Base-by-base conservation (phyloP, 2,329 filamentous ascomycete species). In the Metarhizium humberi region DNA sequence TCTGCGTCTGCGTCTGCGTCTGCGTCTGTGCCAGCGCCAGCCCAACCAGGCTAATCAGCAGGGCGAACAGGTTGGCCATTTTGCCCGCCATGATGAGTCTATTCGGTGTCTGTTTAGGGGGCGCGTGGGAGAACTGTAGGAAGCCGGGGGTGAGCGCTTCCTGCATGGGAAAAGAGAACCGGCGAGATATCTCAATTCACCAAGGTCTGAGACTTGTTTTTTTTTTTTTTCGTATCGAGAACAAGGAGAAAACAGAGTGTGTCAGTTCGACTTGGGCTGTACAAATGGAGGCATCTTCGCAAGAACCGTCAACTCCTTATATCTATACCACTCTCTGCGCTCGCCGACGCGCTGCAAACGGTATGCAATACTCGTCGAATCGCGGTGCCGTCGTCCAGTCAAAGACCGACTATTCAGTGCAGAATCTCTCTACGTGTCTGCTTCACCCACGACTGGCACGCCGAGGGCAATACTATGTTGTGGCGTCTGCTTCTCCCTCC, bases 11-110 rank as follows among this genome's bases (percentile, higher is more conserved):
- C 14, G 38, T 40, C 38, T 40, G 38, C 14, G 42, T 51, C 53
- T 51, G 51, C 14, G 29, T 46, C 48, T 56, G 55, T 4, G 48
- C 55, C 38, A 42, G n/a, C n/a, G 48, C 55, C n/a, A 51, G 42
- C 32, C 51, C 51, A 16, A 47, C 14, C 3, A 56, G 11, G 3
- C 50, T 43, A 32, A 53, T 16, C 20, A 56, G 40, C 48, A 56
- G 20, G 1, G 55, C 42, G 18, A 56, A 20, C 32, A 53, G 20
- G 5, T 48, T 51, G 34, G 51, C 18, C 40, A 54, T 48, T 20
- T 42, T 53, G 25, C 51, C 16, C 43, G 52, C 42, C 55, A 56
- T 56, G 32, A 50, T 43, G 45, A 16, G 14, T 16, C 16, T 14
- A 16, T 48, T 8, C 20, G 16, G n/a, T 45, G 40, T 14, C 25